Evolutionary conservation across 768 basidiomycete genomes (phyloP).

Genomic region (Tylopilus vinaceipallidus): DNA sequence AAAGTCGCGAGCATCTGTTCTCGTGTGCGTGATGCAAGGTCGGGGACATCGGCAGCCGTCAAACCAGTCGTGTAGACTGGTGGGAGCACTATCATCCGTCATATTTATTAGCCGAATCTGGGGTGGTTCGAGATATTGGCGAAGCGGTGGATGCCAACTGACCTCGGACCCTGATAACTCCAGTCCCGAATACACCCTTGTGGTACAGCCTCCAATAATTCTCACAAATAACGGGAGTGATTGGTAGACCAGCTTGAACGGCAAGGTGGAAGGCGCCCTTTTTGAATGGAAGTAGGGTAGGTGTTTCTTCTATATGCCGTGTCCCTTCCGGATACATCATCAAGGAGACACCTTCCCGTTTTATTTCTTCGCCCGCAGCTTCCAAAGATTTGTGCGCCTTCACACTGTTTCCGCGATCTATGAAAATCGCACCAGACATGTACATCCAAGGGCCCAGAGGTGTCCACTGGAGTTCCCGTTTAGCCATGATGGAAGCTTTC

Average conservation of each 20-base stretch:
- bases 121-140: neutral
- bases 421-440: constrained; percentile 86
- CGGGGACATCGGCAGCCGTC: constrained; percentile 64
- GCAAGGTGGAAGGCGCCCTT: constrained; percentile 98
- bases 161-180: constrained; percentile 80
- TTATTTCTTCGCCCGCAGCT: constrained; percentile 79
- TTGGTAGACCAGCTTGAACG: constrained; percentile 84
- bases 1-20: constrained; percentile 79
- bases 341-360: constrained; percentile 62
- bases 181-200: constrained; percentile 70
- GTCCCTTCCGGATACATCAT: constrained; percentile 99
- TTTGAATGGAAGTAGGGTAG: constrained; percentile 84
- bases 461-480: constrained; percentile 81
- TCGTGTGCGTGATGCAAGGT: constrained; percentile 64
- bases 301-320: constrained; percentile 62
- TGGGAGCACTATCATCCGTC: constrained; percentile 68
- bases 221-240: constrained; percentile 89
- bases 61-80: constrained; percentile 77
- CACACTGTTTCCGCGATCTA: constrained; percentile 80
- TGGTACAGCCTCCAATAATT: constrained; percentile 91
- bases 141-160: constrained; percentile 7
- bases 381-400: constrained; percentile 73
- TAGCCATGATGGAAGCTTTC: constrained; percentile 86
- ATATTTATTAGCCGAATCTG: constrained; percentile 1
- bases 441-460: constrained; percentile 93